Conservation (phyloP, 768 basidiomycete species). For the Crassisporium funariophilum region DNA sequence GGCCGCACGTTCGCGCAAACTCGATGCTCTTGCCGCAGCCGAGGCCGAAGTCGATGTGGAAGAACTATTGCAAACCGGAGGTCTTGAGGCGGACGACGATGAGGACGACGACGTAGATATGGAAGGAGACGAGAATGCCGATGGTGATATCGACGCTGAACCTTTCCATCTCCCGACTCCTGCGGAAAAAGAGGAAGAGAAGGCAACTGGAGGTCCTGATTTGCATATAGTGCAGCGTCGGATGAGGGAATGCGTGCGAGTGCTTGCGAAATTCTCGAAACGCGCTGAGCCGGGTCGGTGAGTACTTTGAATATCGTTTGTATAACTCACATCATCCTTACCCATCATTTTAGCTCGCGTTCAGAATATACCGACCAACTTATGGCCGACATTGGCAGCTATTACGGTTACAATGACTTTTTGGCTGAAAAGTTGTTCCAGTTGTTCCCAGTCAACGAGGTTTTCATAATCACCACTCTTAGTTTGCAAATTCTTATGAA, state of each 20-base stretch:
- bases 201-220: conserved; percentile 66
- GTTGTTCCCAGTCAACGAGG: conserved; percentile 91
- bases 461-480: conserved; percentile 28
- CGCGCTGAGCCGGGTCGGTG: conserved; percentile 70
- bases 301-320: conserved; percentile 24
- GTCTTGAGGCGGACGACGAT: conserved; percentile 47
- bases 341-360: conserved; percentile 58
- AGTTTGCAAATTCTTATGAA: conserved; percentile 4
- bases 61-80: conserved; percentile 61
- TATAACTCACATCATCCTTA: conserved; percentile 10
- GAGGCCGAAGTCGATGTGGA: conserved; percentile 72
- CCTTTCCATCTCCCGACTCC: conserved; percentile 69
- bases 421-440: conserved; percentile 93
- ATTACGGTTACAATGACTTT: conserved; percentile 98
- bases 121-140: conserved; percentile 47
- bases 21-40: conserved; percentile 66
- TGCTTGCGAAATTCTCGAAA: conserved; percentile 72
- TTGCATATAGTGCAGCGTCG: conserved; percentile 76
- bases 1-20: conserved; percentile 75
- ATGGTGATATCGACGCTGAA: conserved; percentile 44
- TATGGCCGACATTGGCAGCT: conserved; percentile 85
- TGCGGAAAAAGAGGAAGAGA: conserved; percentile 74
- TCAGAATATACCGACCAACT: conserved; percentile 91
- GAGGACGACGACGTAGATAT: conserved; percentile 47
- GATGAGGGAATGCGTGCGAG: conserved; percentile 75